phyloP scores from a whole-genome alignment of 192 early-diverging fungal genomes.

The Backusella westeae region DNA sequence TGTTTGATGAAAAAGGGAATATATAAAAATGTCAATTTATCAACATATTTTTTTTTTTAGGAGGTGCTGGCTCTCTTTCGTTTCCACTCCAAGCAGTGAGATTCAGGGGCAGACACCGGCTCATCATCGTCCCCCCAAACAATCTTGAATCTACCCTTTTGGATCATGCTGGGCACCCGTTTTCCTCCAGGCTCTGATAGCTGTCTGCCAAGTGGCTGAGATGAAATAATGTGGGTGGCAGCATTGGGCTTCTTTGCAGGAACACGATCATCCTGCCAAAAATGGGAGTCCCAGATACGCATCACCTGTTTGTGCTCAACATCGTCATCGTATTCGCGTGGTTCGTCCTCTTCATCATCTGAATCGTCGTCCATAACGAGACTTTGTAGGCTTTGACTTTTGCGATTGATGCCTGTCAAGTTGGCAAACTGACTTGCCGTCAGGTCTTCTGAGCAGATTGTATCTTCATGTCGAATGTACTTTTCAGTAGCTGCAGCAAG shows the following conservation, averaged over 20 bases:
- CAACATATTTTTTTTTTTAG: neutral
- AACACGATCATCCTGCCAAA: slow-evolving; percentile 5
- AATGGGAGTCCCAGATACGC: slow-evolving; percentile 23
- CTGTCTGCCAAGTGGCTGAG: neutral
- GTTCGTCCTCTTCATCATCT: neutral
- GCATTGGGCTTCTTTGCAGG: neutral
- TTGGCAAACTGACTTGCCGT: slow-evolving; percentile 32
- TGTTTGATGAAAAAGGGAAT: neutral
- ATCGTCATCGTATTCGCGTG: neutral
- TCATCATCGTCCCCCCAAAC: slow-evolving; percentile 15
- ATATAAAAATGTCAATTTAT: neutral
- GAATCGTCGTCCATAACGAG: slow-evolving; percentile 1
- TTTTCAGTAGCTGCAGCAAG: slow-evolving; percentile 30
- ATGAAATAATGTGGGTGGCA: neutral
- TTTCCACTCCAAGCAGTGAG: slow-evolving; percentile 24
- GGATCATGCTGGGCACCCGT: slow-evolving; percentile 15
- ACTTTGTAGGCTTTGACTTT: neutral
- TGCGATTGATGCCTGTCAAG: slow-evolving; percentile 27
- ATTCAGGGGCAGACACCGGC: neutral
- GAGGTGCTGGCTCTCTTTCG: slow-evolving; percentile 9
- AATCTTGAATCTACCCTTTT: slow-evolving; percentile 32
- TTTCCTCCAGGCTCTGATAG: slow-evolving; percentile 7
- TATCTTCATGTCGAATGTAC: slow-evolving; percentile 14
- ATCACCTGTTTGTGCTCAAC: neutral
- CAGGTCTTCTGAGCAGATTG: slow-evolving; percentile 25